Conservation (phyloP, 1,284 basidiomycete genomes). For the Ustilago cynodontis region DNA sequence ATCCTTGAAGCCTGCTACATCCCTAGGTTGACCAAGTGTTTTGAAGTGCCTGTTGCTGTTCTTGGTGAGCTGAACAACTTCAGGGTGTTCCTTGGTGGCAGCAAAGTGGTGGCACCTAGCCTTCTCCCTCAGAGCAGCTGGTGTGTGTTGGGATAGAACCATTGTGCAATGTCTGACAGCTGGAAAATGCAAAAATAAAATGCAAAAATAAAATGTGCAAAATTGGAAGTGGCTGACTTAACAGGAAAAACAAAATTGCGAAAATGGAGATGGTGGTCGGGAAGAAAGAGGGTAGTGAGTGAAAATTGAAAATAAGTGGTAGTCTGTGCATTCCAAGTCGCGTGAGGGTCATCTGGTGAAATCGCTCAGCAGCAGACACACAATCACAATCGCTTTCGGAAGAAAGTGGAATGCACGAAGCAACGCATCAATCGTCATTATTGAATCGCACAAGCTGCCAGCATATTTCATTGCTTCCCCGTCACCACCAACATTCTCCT, state of each 20-base stretch:
- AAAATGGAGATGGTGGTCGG: neutral
- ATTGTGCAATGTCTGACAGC: neutral
- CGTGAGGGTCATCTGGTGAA: neutral
- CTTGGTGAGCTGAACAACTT: neutral
- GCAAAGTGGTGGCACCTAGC: neutral
- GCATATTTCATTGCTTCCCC: neutral
- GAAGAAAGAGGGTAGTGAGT: neutral
- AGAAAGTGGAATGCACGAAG: slow-evolving; percentile 12
- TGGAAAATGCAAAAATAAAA: neutral
- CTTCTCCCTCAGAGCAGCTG: neutral
- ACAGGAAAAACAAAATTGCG: neutral
- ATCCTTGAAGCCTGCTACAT: neutral
- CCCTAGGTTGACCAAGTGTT: neutral
- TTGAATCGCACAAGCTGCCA: neutral
- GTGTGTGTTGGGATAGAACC: neutral
- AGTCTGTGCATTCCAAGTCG: neutral
- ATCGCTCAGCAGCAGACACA: too few species aligned
- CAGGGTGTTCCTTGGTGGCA: neutral
- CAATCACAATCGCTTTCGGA: slow-evolving; percentile 9
- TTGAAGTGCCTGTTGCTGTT: neutral
- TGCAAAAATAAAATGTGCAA: too few species aligned
- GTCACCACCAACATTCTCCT: neutral
- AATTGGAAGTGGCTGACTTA: too few species aligned
- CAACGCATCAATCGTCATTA: too few species aligned
- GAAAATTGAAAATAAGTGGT: neutral